phyloP scores from a whole-genome alignment of 2,329 filamentous ascomycete genomes.

The Orbilia javanica region DNA sequence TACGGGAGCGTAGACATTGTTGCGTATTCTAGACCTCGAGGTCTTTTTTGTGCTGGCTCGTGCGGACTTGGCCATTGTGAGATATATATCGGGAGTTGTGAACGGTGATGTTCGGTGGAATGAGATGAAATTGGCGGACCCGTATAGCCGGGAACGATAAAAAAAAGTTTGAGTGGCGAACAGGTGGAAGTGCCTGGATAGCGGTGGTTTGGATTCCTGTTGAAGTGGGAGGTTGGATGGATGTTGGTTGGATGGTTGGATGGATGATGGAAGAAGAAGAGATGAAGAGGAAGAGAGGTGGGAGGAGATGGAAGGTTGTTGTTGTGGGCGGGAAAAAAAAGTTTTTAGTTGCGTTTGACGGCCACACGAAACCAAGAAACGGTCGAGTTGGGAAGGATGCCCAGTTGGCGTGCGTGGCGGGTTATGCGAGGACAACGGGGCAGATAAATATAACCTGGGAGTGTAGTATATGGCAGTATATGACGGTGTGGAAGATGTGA shows the following conservation, averaged over 20 bases:
- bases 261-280: background rate
- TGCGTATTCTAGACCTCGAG: conserved; percentile 54
- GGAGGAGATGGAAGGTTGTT: conserved; percentile 14
- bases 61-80: conserved; percentile 57
- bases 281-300: conserved; percentile 10
- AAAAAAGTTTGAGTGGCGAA: background rate
- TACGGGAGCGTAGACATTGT: conserved; percentile 57
- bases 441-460: background rate
- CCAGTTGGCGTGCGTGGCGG: conserved; percentile 16
- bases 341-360: conserved; percentile 50
- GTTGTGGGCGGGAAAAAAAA: conserved; percentile 39
- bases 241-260: background rate
- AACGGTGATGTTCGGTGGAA: too few species aligned
- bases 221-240: background rate
- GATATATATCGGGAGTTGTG: conserved; percentile 18
- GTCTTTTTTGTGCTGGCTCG: conserved; percentile 57
- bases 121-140: conserved; percentile 1
- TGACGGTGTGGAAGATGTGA: too few species aligned
- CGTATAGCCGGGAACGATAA: conserved; percentile 10
- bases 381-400: background rate
- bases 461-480: too few species aligned
- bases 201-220: background rate
- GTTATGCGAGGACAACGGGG: conserved; percentile 18
- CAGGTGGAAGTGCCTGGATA: background rate
- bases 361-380: conserved; percentile 35